Evolutionary conservation across 1,284 basidiomycete genomes (phyloP), one percentile per base, ranked within the genome.

Genomic region (Ustilago sp.): DNA sequence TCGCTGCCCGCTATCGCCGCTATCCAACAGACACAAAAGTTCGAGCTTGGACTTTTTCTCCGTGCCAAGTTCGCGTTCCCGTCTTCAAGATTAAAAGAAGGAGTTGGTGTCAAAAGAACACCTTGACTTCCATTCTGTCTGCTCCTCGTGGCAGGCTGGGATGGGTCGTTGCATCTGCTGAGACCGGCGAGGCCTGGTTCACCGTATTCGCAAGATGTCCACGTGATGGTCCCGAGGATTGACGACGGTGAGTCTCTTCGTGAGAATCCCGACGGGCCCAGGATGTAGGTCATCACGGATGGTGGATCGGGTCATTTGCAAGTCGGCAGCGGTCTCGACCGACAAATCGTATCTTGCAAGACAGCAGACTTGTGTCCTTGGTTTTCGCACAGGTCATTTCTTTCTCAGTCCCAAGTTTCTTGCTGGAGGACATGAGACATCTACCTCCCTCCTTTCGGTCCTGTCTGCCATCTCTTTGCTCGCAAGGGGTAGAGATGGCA

Each of bases 21-120:
- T 15, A 35, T 45, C 15, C 45, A 39, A 63, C 64, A 79, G 77
- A 79, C 77, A 79, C 62, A 76, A 79, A 79, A 79, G 73, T 76
- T 79, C 77, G 77, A 71, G 65, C 73, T 74, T 78, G 68, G 77
- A 75, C 71, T 63, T 64, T 65, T 64, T 64, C 69, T 67, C 77
- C 68, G 73, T 79, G 77, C 77, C 73, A 74, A 72, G 72, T 68
- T 79, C 77, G 77, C 77, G 77, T 79, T 79, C 77, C 77, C 77
- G 77, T 79, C 77, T 79, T 76, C 77, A 76, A 79, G 77, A 79
- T 51, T 51, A 70, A 61, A 39, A 68, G 70, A 60, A 69, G 62
- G 59, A 59, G 60, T 68, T 63, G 70, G 66, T 53, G 41, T 36
- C n/a, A 53, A 36, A 48, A 48, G 19, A 53, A 51, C 31, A 52